Evolutionary conservation across 331 rosid genomes (phyloP).

Genomic region (Erythrophleum ivorense): DNA sequence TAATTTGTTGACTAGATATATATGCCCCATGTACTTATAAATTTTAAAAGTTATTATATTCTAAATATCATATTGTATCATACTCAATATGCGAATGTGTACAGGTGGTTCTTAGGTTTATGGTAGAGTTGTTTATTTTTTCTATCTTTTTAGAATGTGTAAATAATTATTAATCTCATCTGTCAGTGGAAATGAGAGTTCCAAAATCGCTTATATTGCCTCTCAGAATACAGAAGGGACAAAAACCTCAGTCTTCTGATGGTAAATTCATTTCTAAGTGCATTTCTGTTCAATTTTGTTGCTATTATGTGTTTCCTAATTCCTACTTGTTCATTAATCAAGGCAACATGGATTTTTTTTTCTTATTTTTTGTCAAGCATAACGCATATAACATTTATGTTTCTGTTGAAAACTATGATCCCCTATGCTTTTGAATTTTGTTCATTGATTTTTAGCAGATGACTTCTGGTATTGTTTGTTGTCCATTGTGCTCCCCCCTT

Average conservation of each 20-base stretch:
- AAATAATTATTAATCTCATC: constrained; percentile 17
- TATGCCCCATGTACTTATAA: too few relatives aligned
- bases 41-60: too few relatives aligned
- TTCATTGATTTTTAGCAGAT: not conserved
- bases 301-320: constrained; percentile 7
- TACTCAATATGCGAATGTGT: too few relatives aligned
- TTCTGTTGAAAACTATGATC: not conserved
- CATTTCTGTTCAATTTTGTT: constrained; percentile 1
- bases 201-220: constrained; percentile 44
- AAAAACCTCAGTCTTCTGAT: constrained; percentile 55
- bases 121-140: not conserved
- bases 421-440: not conserved
- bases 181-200: constrained; percentile 38
- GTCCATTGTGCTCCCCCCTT: too few relatives aligned
- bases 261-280: constrained; percentile 39
- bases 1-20: too few relatives aligned
- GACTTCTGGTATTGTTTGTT: not conserved
- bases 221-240: constrained; percentile 44
- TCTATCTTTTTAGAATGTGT: not conserved
- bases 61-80: too few relatives aligned
- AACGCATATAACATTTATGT: not conserved
- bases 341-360: constrained; percentile 10
- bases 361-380: not conserved
- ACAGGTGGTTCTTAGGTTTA: too few relatives aligned
- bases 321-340: not conserved